Conservation (phyloP, 139 green algal species). For the Volvox africanus region DNA sequence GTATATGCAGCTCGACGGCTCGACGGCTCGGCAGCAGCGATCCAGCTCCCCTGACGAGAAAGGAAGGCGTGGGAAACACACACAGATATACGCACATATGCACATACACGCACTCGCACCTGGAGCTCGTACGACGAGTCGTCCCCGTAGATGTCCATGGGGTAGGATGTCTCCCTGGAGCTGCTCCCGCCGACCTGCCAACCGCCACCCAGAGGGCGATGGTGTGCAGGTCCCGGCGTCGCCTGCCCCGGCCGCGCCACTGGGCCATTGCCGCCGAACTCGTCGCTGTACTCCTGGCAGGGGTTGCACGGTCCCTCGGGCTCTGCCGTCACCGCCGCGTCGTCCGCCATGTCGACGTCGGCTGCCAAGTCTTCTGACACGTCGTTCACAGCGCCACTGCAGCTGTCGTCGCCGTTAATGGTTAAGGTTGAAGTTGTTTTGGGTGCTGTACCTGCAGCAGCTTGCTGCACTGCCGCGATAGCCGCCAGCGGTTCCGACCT, state of each 20-base stretch:
- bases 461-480: background rate
- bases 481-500: background rate
- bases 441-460: background rate
- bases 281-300: background rate
- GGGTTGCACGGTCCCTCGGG: background rate
- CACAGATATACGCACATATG: no score
- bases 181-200: slow-evolving; percentile 17
- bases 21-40: no score
- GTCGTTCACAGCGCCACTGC: background rate
- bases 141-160: slow-evolving; percentile 42
- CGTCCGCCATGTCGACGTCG: background rate
- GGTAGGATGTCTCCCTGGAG: background rate
- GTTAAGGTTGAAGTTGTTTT: no score
- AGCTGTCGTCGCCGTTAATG: background rate
- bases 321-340: background rate
- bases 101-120: background rate
- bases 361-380: background rate
- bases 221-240: background rate
- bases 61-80: no score
- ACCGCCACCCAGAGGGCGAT: slow-evolving; percentile 30
- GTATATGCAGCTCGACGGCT: no score
- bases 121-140: slow-evolving; percentile 37
- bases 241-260: background rate
- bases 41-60: no score
- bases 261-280: background rate